phyloP scores from a whole-genome alignment of 306 rosid genomes.

The Malus fusca region DNA sequence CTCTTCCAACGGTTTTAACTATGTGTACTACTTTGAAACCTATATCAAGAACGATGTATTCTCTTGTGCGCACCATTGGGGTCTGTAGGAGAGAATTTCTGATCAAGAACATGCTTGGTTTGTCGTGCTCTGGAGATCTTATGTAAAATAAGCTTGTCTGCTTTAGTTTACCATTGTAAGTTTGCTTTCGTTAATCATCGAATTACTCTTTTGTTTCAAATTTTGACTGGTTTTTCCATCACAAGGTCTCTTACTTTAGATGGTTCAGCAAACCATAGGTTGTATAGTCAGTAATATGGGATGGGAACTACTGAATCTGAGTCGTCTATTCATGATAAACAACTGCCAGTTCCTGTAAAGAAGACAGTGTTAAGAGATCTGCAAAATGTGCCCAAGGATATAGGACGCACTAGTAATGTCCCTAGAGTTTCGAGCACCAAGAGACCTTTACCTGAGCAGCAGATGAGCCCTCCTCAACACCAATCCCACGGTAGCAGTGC shows the following conservation, averaged over 20 bases:
- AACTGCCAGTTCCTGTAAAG: slow-evolving; percentile 39
- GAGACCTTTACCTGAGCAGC: slow-evolving; percentile 47
- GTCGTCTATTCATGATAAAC: slow-evolving; percentile 40
- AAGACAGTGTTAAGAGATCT: slow-evolving; percentile 65
- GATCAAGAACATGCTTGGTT: not conserved
- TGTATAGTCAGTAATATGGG: slow-evolving; percentile 45
- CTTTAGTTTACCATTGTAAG: not conserved
- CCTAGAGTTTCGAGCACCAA: slow-evolving; percentile 58
- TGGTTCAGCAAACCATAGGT: slow-evolving; percentile 59
- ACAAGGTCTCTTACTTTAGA: slow-evolving; percentile 32
- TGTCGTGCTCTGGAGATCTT: not conserved
- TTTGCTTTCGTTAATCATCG: not conserved
- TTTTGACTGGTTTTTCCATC: slow-evolving; percentile 6
- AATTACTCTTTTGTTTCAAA: not conserved
- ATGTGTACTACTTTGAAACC: not conserved
- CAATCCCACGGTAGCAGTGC: slow-evolving; percentile 50
- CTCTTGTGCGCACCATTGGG: not conserved
- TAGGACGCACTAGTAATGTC: slow-evolving; percentile 33
- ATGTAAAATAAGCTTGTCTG: not conserved
- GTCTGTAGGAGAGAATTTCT: not conserved
- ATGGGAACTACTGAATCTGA: slow-evolving; percentile 48
- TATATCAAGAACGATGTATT: not conserved
- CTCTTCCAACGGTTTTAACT: not conserved
- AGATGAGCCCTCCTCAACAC: slow-evolving; percentile 41
- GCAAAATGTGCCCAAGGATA: slow-evolving; percentile 65